phyloP scores from a whole-genome alignment of 306 rosid genomes.

The Cucurbita argyrosperma region DNA sequence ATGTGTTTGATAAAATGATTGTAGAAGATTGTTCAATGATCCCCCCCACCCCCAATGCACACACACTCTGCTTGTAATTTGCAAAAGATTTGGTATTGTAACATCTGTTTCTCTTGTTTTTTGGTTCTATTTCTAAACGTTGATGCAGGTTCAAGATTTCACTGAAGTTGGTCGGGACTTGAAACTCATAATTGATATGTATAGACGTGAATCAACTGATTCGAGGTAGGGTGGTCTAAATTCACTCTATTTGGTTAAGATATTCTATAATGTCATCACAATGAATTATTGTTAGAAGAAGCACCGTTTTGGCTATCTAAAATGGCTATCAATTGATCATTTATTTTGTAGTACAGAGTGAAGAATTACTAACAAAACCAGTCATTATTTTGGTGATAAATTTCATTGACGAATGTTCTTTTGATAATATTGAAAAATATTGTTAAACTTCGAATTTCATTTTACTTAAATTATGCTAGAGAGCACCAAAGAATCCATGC shows the following conservation, averaged over 20 bases:
- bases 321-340: neutral
- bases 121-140: neutral
- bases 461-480: neutral
- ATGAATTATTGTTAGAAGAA: neutral
- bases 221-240: conserved; percentile 42
- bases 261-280: neutral
- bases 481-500: neutral
- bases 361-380: neutral
- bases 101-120: neutral
- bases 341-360: neutral
- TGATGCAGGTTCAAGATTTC: conserved; percentile 53
- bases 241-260: conserved; percentile 6
- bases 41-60: neutral
- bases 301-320: neutral
- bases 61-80: neutral
- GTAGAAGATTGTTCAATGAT: neutral
- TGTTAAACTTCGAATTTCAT: neutral
- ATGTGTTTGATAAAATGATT: neutral
- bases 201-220: conserved; percentile 70
- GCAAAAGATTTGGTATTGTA: neutral
- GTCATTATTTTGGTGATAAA: neutral
- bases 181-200: conserved; percentile 67
- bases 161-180: conserved; percentile 42
- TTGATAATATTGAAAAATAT: neutral
- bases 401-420: neutral